Percentiles rank a stretch among this genome's conserved stretches.
phyloP scores from a whole-genome alignment of 768 basidiomycete genomes.

The Rhodocollybia butyracea region DNA sequence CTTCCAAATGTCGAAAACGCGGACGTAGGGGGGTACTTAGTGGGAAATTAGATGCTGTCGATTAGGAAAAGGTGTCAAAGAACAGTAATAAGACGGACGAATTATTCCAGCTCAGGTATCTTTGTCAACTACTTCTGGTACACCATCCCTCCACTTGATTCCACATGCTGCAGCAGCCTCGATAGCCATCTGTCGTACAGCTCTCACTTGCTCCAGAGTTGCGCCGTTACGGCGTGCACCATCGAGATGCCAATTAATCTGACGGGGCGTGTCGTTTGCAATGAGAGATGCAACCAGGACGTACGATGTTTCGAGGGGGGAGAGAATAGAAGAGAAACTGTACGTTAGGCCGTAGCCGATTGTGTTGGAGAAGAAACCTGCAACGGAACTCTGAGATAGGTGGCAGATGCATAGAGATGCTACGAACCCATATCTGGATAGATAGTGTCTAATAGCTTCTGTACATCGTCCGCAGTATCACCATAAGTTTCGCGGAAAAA shows the following conservation, averaged over 20 bases:
- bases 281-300: slow-evolving; percentile 60
- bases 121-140: slow-evolving; percentile 50
- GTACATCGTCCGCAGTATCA: slow-evolving; percentile 46
- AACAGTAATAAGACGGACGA: too few species aligned
- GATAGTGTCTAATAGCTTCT: slow-evolving; percentile 41
- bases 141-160: slow-evolving; percentile 45
- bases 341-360: slow-evolving; percentile 60
- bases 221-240: slow-evolving; percentile 57
- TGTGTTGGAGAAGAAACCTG: slow-evolving; percentile 52
- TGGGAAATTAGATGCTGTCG: too few species aligned
- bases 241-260: slow-evolving; percentile 63
- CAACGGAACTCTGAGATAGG: neutral
- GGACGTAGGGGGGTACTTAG: too few species aligned
- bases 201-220: slow-evolving; percentile 45
- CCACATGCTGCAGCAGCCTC: slow-evolving; percentile 46
- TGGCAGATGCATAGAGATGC: neutral
- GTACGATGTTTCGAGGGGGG: slow-evolving; percentile 55
- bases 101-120: neutral
- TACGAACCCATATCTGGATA: slow-evolving; percentile 64
- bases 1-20: too few species aligned
- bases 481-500: slow-evolving; percentile 54
- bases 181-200: slow-evolving; percentile 54
- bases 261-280: slow-evolving; percentile 57
- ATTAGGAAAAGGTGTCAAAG: too few species aligned
- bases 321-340: slow-evolving; percentile 42